Percentiles rank a stretch among this genome's conserved stretches.
Evolutionary conservation across 495 filamentous ascomycete genomes (phyloP).

Genomic region (Neurospora sp.): DNA sequence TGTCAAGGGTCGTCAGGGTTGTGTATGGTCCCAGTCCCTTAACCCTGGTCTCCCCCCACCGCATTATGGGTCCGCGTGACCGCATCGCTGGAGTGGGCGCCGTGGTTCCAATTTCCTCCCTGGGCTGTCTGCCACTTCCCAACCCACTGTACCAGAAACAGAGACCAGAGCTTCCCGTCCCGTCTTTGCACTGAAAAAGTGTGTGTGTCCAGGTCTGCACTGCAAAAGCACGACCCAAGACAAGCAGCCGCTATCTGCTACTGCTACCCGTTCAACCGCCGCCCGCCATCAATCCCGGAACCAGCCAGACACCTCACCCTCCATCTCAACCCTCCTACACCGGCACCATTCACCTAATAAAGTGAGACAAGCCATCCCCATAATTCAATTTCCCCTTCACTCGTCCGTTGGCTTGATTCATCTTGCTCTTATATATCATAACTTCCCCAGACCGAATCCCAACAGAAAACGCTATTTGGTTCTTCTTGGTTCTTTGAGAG

Average conservation of each 20-base stretch:
- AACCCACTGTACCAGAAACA: background rate
- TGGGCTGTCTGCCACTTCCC: background rate
- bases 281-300: background rate
- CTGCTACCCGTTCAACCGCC: background rate
- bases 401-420: background rate
- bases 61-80: conserved; percentile 16
- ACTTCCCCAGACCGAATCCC: background rate
- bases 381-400: background rate
- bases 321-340: background rate
- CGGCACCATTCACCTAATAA: background rate
- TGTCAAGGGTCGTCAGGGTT: background rate
- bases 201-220: background rate
- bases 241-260: background rate
- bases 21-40: background rate
- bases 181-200: background rate
- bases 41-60: background rate
- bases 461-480: background rate
- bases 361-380: background rate
- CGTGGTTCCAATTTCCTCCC: conserved; percentile 6
- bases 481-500: background rate
- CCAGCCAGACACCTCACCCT: background rate
- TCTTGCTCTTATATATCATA: background rate
- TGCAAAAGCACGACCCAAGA: background rate
- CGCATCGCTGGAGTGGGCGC: background rate
- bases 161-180: background rate